Evolutionary conservation across 2,329 filamentous ascomycete genomes (phyloP).

Genomic region (Paecilomyces sp.): DNA sequence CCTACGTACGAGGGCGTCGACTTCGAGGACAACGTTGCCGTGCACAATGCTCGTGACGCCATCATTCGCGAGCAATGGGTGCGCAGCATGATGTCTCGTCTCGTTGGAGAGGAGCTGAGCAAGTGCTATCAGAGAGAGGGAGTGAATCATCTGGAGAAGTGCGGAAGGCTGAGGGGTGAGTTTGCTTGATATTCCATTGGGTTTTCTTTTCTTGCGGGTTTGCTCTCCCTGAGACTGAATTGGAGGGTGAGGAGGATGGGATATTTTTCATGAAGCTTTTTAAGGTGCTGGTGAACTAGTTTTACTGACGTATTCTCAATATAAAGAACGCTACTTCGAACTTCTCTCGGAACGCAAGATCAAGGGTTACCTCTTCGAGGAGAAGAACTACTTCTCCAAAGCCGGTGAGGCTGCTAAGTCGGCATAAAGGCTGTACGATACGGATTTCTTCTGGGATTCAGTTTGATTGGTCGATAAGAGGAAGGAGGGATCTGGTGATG

Average conservation of each 20-base stretch:
- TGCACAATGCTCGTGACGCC: slow-evolving; percentile 59
- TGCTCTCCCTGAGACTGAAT: background rate
- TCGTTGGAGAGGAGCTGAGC: slow-evolving; percentile 60
- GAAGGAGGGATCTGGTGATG: background rate
- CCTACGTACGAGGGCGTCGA: slow-evolving; percentile 62
- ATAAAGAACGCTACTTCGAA: slow-evolving; percentile 57
- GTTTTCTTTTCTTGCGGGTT: background rate
- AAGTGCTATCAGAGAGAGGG: slow-evolving; percentile 61
- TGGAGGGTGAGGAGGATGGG: background rate
- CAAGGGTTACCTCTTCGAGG: slow-evolving; percentile 56
- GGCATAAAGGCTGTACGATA: slow-evolving; percentile 10
- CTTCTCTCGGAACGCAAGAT: slow-evolving; percentile 56
- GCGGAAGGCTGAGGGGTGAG: slow-evolving; percentile 58
- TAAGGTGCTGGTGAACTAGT: background rate
- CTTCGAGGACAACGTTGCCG: slow-evolving; percentile 56
- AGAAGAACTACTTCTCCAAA: slow-evolving; percentile 54
- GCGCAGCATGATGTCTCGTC: slow-evolving; percentile 60
- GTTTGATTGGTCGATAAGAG: background rate
- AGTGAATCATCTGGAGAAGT: slow-evolving; percentile 63
- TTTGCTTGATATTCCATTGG: slow-evolving; percentile 7
- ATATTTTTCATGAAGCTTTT: background rate
- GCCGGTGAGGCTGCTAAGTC: slow-evolving; percentile 17
- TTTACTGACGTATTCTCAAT: slow-evolving; percentile 1
- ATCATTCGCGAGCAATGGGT: slow-evolving; percentile 64
- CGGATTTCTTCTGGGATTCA: background rate